Evolutionary conservation across 208 protist species (phyloP).

Genomic region (Trypanosomatidae sp.): DNA sequence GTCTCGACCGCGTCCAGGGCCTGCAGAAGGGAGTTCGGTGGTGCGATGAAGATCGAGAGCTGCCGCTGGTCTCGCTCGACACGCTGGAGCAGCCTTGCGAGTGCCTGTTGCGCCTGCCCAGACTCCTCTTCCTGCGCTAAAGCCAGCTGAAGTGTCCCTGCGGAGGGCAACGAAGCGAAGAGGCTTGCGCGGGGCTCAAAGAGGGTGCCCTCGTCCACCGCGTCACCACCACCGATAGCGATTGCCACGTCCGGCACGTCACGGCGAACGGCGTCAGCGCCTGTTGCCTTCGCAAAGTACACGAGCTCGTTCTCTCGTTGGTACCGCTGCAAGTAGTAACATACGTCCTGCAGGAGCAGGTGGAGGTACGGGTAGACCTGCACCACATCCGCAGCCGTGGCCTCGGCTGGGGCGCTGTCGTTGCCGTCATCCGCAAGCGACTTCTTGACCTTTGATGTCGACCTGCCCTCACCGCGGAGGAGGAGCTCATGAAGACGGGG

Average conservation of each 20-base stretch:
- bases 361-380: slow-evolving; percentile 49
- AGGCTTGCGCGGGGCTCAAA: slow-evolving; percentile 19
- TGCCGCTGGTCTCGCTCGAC: slow-evolving; percentile 17
- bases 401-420: neutral
- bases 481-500: slow-evolving; percentile 22
- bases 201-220: slow-evolving; percentile 1
- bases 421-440: neutral
- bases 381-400: slow-evolving; percentile 35
- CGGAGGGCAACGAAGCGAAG: slow-evolving; percentile 24
- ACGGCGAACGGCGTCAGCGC: slow-evolving; percentile 35
- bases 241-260: slow-evolving; percentile 46
- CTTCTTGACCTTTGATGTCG: neutral
- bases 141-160: slow-evolving; percentile 26
- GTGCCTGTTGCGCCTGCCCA: slow-evolving; percentile 28
- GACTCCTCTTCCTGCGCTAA: slow-evolving; percentile 23
- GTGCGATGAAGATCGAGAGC: slow-evolving; percentile 13
- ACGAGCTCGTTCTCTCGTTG: slow-evolving; percentile 63
- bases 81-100: slow-evolving; percentile 17
- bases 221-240: slow-evolving; percentile 1
- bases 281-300: slow-evolving; percentile 41
- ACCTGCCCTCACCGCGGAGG: neutral
- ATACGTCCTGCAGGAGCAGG: slow-evolving; percentile 36
- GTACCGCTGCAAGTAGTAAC: slow-evolving; percentile 37
- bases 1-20: slow-evolving; percentile 24
- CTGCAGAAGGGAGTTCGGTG: slow-evolving; percentile 15